These are phyloP conservation scores for Primulina eburnea DNA, from an alignment of 257 asterid genomes.

Conservation along the genomic window DNA sequence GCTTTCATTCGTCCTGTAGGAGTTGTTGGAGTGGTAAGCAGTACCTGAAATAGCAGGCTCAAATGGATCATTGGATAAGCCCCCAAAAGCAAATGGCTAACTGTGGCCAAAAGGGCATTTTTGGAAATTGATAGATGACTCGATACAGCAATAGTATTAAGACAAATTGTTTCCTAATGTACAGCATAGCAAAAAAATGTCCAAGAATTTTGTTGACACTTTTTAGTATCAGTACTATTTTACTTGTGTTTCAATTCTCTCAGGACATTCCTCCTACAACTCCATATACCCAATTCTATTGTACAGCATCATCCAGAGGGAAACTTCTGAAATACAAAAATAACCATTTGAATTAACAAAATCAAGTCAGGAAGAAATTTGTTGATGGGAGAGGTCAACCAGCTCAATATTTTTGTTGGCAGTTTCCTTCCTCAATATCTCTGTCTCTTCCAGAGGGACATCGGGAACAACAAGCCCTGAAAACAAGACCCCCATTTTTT, in stretches of 20 bases:
- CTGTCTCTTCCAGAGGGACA: constrained; percentile 87
- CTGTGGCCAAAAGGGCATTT: not conserved
- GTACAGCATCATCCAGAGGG: constrained; percentile 5
- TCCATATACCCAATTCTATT: constrained; percentile 1
- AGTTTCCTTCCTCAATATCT: constrained; percentile 78
- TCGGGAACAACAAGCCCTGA: constrained; percentile 92
- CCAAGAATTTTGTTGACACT: not conserved
- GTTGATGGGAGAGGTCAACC: constrained; percentile 44
- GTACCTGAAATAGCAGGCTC: constrained; percentile 47
- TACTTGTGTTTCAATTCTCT: not conserved
- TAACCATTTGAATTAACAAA: not conserved
- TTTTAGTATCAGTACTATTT: not conserved
- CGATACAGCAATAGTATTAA: not conserved
- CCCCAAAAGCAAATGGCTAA: not conserved
- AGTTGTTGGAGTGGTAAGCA: constrained; percentile 89
- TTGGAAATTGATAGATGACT: not conserved
- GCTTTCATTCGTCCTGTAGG: constrained; percentile 69
- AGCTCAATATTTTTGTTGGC: constrained; percentile 57
- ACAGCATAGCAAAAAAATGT: not conserved
- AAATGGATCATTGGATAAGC: not conserved
- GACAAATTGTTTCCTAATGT: not conserved
- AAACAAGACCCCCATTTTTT: constrained; percentile 20
- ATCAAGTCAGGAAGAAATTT: constrained; percentile 3
- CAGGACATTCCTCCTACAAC: constrained; percentile 8
- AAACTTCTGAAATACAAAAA: not conserved